Percentiles rank a stretch among this genome's conserved stretches.
Conservation (phyloP, 164 flowering plant genomes). For the Magnolia officinalis region DNA sequence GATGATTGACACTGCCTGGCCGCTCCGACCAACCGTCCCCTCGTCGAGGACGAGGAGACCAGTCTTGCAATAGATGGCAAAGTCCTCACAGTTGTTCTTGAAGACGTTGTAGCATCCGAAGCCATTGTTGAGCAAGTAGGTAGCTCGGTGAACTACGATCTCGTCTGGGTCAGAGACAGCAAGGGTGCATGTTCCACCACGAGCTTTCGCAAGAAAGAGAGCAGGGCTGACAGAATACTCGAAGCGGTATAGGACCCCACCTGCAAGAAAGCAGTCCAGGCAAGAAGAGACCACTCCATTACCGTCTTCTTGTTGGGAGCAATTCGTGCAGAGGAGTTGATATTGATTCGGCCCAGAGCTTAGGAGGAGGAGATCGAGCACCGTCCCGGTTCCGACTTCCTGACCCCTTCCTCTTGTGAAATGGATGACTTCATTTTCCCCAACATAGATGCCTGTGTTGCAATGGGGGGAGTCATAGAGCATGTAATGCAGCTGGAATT, state of each 20-base stretch:
- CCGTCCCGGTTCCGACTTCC: conserved; percentile 89
- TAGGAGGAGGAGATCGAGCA: conserved; percentile 53
- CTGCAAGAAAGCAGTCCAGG: conserved; percentile 40
- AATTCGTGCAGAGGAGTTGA: conserved; percentile 28
- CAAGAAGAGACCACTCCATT: conserved; percentile 45
- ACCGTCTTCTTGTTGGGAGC: conserved; percentile 39
- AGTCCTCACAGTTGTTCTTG: conserved; percentile 48
- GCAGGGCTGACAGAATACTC: conserved; percentile 34
- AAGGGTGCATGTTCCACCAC: conserved; percentile 48
- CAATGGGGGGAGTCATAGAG: too few relatives aligned
- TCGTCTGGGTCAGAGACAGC: conserved; percentile 36
- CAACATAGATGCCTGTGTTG: conserved; percentile 65
- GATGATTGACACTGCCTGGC: conserved; percentile 31
- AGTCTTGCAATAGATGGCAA: conserved; percentile 44
- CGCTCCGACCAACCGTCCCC: conserved; percentile 35
- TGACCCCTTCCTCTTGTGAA: conserved; percentile 77
- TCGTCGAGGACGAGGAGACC: conserved; percentile 28
- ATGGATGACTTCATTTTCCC: conserved; percentile 75
- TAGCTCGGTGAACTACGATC: conserved; percentile 35
- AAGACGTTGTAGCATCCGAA: conserved; percentile 41
- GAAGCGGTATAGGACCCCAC: conserved; percentile 35
- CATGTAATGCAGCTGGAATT: too few relatives aligned
- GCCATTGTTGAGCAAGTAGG: conserved; percentile 32
- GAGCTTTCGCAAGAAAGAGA: conserved; percentile 30
- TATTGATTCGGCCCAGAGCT: conserved; percentile 36